Base-by-base conservation (phyloP, 164 flowering plant genomes). In the Cinnamomum micranthum region DNA sequence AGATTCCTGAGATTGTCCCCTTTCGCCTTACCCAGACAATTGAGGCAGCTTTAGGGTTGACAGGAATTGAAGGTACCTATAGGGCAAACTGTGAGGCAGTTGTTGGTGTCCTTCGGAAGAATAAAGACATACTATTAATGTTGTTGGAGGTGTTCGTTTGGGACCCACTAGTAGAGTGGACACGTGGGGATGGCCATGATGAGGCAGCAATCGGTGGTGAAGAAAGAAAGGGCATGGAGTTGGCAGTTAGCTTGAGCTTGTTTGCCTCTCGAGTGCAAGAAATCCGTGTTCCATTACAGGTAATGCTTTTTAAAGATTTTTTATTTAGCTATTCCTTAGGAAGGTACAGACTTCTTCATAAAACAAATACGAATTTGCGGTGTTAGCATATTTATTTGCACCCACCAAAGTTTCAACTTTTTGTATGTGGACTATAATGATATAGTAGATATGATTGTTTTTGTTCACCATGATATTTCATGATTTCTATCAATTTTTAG, bases 91-190 rank as follows among this genome's bases (percentile, higher is more conserved):
- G 99, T 88, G 99, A 95, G 83, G 92, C 97, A 47, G 92, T 95
- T 75, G 66, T 93, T 79, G 84, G 87, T 81, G 85, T 92, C 77
- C 79, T 95, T 70, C 90, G 89, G 85, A 89, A 89, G 84, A 95
- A 95, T 77, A 95, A 93, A 80, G 98, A 93, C 77, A 84, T 92
- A 69, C 77, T 95, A 68, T 82, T 95, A 77, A 95, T 93, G 99
- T 81, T 95, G 70, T 79, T 95, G 69, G 98, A 93, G 76, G 97
- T 92, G 28, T 95, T 95, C 85, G 90, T 93, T 33, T 95, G 99
- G 99, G 98, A 95, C 85, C 99, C 99, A 59, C 92, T 95, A 60
- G 93, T 92, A 65, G 99, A 95, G 81, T 95, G 99, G 99, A 92
- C 99, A 76, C 88, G 97, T 65, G 99, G 93, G 69, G 97, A 95